Evolutionary conservation across 176 grass and related monocot species (phyloP), one percentile per base, ranked within the genome.

Genomic region (Cocos nucifera): DNA sequence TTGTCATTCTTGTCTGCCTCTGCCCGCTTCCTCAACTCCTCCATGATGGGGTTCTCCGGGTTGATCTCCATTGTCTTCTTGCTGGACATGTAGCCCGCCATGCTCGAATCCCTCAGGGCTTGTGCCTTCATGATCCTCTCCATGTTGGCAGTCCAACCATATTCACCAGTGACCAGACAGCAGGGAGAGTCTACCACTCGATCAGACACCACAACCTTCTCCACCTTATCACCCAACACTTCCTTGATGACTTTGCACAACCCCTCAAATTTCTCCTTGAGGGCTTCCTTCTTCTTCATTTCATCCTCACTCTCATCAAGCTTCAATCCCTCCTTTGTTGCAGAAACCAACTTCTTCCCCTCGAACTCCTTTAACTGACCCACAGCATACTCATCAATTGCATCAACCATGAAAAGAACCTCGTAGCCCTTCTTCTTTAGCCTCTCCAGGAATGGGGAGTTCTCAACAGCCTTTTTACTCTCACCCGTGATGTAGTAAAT

Each of bases 1-100:
- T 98, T 98, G 70, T 92, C 93, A 15, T 98, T 98, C 81, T 89
- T 92, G 66, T 98, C 93, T 0, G 79, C 81, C 15, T 97, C 93
- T 0, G 93, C 87, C 0, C 93, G 69, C 79, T 97, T 88, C 55
- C 93, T 77, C 24, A 97, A 69, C 70, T 97, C 93, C 6, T 92
- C 87, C 93, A 98, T 98, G 59, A 98, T 98, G 19, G 76, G 50
- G 1, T 98, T 98, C 66, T 98, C 93, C 0, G 87, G 93, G 87
- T 98, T 98, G 63, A 98, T 98, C 72, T 98, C 93, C 87, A 98
- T 92, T 0, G 93, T 98, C 71, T 98, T 98, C 84, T 98, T 98
- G 75, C 70, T 76, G 0, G 87, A 91, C 93, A 97, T 97, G 65
- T 97, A 92, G 0, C 87, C 93, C 3, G 78, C 50, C 87, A 97